Evolutionary conservation across 2,329 filamentous ascomycete species (phyloP).

Genomic region (Fusarium citri): DNA sequence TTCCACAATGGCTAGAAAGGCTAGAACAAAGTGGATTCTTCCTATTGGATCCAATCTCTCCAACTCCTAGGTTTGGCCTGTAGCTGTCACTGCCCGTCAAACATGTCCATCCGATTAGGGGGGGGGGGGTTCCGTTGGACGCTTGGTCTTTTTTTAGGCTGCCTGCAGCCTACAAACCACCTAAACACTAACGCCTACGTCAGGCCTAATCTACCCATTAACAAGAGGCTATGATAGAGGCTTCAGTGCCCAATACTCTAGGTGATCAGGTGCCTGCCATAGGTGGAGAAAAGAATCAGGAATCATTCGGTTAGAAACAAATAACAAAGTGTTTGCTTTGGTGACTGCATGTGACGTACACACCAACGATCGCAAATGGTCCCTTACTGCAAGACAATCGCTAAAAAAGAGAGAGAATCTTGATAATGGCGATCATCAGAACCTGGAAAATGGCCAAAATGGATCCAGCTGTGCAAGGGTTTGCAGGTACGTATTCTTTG

Average conservation of each 20-base stretch:
- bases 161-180: background rate
- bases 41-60: background rate
- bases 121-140: background rate
- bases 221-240: background rate
- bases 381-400: conserved; percentile 13
- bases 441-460: conserved; percentile 30
- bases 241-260: background rate
- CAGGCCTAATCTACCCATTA: background rate
- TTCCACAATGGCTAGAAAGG: conserved; percentile 17
- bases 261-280: background rate
- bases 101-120: conserved; percentile 33
- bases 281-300: background rate
- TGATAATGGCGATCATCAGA: conserved; percentile 20
- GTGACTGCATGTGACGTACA: conserved; percentile 21
- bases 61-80: background rate
- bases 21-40: conserved; percentile 41
- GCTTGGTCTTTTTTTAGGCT: background rate
- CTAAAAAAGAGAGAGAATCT: conserved; percentile 21
- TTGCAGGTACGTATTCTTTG: conserved; percentile 21
- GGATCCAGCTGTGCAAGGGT: conserved; percentile 27
- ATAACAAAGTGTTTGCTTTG: background rate
- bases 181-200: background rate
- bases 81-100: background rate
- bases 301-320: background rate
- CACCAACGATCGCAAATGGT: conserved; percentile 13